Evolutionary conservation across 441 rosid genomes (phyloP), one percentile per base, ranked within the genome.

Genomic region (Gossypium davidsonii): DNA sequence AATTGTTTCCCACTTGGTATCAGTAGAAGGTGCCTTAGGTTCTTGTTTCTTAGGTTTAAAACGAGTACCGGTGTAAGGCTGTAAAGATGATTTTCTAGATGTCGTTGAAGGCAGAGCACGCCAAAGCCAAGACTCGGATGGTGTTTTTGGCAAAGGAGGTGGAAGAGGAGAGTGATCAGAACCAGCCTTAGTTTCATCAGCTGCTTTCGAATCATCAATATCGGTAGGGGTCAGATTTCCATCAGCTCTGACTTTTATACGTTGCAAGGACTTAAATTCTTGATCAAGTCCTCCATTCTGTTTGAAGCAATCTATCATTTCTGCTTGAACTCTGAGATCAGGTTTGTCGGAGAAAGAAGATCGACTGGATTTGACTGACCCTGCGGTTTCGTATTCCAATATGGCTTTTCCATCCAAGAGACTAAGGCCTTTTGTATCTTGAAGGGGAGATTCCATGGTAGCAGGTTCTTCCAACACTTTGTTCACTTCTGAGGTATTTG

Each of bases 91-190:
- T 57, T 70, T 86, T 48, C 76, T 83, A 2, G 90, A 73, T 0
- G 85, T 60, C 67, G 81, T 76, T 31, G 94, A 81, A 77, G 97
- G 97, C 76, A 90, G 79, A 37, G 94, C 83, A 64, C 93, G 91
- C 78, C 87, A 79, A 46, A 94, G 96, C 99, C 99, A 94, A 23
- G 99, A 94, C 61, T 92, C 93, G 1, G 99, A 88, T 3, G 99
- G 99, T 72, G 85, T 88, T 76, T 87, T 90, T 3, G 92, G 97
- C 6, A 84, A 77, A 2, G 91, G 89, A 72, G 90, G 97, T 15
- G 88, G 84, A 80, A 84, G 84, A 60, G 76, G 81, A 72, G 84
- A 53, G 66, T 53, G 73, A 1, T 71, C 63, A 44, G 37, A 74
- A 79, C 55, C 72, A 42, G 18, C 74, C 28, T 74, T 68, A n/a